Base-by-base conservation (phyloP, 1,139 yeast genomes). In the Geotrichum reessii region DNA sequence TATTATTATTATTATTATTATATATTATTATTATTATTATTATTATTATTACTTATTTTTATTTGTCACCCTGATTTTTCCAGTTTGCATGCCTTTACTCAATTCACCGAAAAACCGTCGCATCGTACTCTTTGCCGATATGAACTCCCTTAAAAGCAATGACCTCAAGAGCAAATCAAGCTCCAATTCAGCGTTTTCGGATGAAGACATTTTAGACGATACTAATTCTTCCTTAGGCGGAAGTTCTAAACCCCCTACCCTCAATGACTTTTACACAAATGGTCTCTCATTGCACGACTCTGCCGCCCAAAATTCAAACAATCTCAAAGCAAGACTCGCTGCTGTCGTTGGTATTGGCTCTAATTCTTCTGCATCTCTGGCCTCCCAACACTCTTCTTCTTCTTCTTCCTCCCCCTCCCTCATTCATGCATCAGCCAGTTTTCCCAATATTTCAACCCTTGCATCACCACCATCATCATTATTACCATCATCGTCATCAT, bases 161-260 rank as follows among this genome's bases (percentile, higher is more conserved):
- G 9, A 22, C 11, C 28, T n/a, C 31, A 22, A n/a, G 7, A 51
- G 25, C 40, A 51, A 40, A 11, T 8, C 24, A 1, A 24, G 50
- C 47, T 51, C 53, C 7, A 51, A 22, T 48, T 21, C 53, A 8
- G 42, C 47, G 40, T 51, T 51, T 14, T 51, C 53, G 19, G 53
- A 51, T 28, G 53, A 51, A 40, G 53, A 51, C 47, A 27, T 51
- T 25, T 51, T 48, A 17, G 69, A 66, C 54, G 71, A 69, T 58
- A 64, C 69, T 1, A 58, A 64, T 19, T 67, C 71, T 1, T 66
- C 71, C 12, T 66, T 65, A 47, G 87, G 82, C 63, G 79, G 75
- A 60, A 79, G 82, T 25, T 79, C 81, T 61, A 75, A 81, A 59
- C 88, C 89, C 0, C 90, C 90, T 1, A 83, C 83, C 14, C 74